A percentile compares a stretch with the other conserved stretches of the same genome.
Conservation (phyloP, 2,329 filamentous ascomycete species). For the Talaromyces atroroseus region DNA sequence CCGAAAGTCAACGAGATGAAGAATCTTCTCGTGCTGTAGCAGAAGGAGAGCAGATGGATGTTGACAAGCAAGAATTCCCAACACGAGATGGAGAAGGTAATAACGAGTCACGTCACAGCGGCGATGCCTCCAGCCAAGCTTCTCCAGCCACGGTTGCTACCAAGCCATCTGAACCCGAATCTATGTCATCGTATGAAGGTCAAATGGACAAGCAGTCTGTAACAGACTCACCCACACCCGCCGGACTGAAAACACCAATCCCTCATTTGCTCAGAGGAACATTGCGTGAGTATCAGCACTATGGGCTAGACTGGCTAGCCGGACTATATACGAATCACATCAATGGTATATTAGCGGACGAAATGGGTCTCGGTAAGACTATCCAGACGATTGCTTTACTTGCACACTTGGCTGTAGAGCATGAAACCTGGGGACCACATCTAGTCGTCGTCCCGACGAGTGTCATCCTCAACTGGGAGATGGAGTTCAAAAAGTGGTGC, state of each 20-base stretch:
- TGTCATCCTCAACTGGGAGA: conserved; percentile 99
- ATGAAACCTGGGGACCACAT: conserved; percentile 93
- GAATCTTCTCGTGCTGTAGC: conserved; percentile 13
- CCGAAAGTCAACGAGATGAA: not conserved
- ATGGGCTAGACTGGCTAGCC: conserved; percentile 94
- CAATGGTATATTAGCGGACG: conserved; percentile 93
- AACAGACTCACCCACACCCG: conserved; percentile 37
- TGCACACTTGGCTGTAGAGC: conserved; percentile 83
- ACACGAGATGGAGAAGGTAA: conserved; percentile 14
- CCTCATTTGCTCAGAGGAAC: conserved; percentile 82
- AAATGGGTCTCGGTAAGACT: conserved; percentile 97
- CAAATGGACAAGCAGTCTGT: conserved; percentile 29
- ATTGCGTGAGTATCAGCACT: conserved; percentile 91
- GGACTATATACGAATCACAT: conserved; percentile 87
- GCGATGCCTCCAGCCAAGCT: conserved; percentile 35
- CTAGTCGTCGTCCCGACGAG: conserved; percentile 94
- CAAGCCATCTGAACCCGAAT: conserved; percentile 42
- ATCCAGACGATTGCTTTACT: conserved; percentile 95
- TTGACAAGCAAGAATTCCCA: not conserved
- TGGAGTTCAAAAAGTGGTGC: conserved; percentile 98
- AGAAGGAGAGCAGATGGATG: not conserved
- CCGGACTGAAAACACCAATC: conserved; percentile 59
- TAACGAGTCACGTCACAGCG: conserved; percentile 19
- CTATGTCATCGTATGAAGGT: conserved; percentile 37
- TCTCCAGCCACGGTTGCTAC: conserved; percentile 40